Conservation (phyloP, 257 asterid genomes). For the Rhazya stricta region DNA sequence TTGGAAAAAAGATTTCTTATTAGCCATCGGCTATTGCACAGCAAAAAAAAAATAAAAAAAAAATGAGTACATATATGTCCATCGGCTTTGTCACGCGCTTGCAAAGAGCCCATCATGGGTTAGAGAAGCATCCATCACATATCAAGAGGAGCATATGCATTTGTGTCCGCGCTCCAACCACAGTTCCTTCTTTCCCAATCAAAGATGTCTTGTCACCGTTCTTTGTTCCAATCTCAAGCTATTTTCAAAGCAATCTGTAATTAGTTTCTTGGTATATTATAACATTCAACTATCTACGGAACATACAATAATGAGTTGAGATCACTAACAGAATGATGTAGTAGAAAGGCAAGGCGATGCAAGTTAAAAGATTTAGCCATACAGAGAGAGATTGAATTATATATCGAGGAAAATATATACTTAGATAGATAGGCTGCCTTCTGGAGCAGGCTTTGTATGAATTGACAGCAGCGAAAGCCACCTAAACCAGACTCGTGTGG, state of each 20-base stretch:
- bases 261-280: no score
- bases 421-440: slow-evolving; percentile 62
- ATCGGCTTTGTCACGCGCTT: slow-evolving; percentile 10
- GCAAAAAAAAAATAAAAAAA: neutral
- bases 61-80: neutral
- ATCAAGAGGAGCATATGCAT: slow-evolving; percentile 32
- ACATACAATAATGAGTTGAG: no score
- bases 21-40: neutral
- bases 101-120: slow-evolving; percentile 17
- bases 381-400: neutral
- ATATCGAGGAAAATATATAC: slow-evolving; percentile 23
- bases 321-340: no score
- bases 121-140: slow-evolving; percentile 42
- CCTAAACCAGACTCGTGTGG: slow-evolving; percentile 62
- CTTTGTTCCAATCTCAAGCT: slow-evolving; percentile 39
- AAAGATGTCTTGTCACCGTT: slow-evolving; percentile 28
- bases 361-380: no score
- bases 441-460: slow-evolving; percentile 65
- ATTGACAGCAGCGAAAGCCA: slow-evolving; percentile 76
- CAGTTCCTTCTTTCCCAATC: slow-evolving; percentile 28
- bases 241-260: neutral
- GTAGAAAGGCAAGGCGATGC: no score
- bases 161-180: slow-evolving; percentile 29
- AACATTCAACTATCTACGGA: no score
- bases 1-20: neutral